phyloP scores from a whole-genome alignment of 495 filamentous ascomycete genomes.

The Antarctomyces pellizariae region DNA sequence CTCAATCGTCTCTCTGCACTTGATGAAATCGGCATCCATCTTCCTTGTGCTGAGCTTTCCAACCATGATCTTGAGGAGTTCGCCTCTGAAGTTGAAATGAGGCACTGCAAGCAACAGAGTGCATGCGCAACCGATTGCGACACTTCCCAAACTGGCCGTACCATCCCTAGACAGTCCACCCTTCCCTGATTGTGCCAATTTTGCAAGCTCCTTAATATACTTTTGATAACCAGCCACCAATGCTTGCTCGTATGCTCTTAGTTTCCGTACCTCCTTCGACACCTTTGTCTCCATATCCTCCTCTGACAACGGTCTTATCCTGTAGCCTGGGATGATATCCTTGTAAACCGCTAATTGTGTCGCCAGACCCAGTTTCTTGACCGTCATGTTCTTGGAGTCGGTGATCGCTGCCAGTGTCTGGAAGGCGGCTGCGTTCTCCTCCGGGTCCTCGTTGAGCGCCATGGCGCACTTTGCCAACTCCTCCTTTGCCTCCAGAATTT shows the following conservation, averaged over 20 bases:
- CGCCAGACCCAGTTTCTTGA: constrained; percentile 63
- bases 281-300: constrained; percentile 51
- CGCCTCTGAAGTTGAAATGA: constrained; percentile 87
- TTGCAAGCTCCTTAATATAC: constrained; percentile 52
- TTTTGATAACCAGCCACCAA: constrained; percentile 58
- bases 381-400: constrained; percentile 38
- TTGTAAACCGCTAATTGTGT: constrained; percentile 83
- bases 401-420: constrained; percentile 54
- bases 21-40: constrained; percentile 47
- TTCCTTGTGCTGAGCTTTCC: constrained; percentile 49
- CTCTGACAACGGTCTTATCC: constrained; percentile 62
- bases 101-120: constrained; percentile 54
- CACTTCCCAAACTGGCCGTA: constrained; percentile 25
- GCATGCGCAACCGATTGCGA: constrained; percentile 72
- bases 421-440: constrained; percentile 64
- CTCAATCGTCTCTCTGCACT: constrained; percentile 59
- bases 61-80: constrained; percentile 68
- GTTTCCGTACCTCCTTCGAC: constrained; percentile 70
- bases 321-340: constrained; percentile 86
- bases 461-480: constrained; percentile 67
- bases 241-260: constrained; percentile 63
- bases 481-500: constrained; percentile 74
- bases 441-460: constrained; percentile 73
- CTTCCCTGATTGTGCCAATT: constrained; percentile 29
- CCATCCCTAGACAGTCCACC: constrained; percentile 11